A percentile compares a stretch with the other conserved stretches of the same genome.
Evolutionary conservation across 2,329 filamentous ascomycete species (phyloP).

Genomic region (Fonsecaea multimorphosa): DNA sequence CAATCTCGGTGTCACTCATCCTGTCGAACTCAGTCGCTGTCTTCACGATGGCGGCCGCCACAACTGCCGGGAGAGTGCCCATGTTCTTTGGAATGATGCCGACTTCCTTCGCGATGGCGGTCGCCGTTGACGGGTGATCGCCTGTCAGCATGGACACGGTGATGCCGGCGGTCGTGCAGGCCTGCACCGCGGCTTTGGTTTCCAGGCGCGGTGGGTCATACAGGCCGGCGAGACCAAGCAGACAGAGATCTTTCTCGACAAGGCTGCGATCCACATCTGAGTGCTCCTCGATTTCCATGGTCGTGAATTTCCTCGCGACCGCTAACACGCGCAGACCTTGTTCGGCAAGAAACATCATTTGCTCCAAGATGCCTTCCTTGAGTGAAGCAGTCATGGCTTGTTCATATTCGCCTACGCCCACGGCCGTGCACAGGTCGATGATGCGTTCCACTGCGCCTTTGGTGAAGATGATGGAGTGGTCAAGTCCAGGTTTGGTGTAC

Average conservation of each 20-base stretch:
- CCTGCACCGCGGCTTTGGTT: slow-evolving; percentile 61
- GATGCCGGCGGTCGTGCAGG: slow-evolving; percentile 62
- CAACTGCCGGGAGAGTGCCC: slow-evolving; percentile 52
- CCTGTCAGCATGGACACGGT: slow-evolving; percentile 65
- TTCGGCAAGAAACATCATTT: slow-evolving; percentile 63
- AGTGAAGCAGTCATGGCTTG: slow-evolving; percentile 49
- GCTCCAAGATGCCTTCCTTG: slow-evolving; percentile 57
- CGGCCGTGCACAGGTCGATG: slow-evolving; percentile 59
- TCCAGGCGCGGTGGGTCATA: slow-evolving; percentile 68
- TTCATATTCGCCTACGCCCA: slow-evolving; percentile 31
- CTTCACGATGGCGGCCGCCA: slow-evolving; percentile 59
- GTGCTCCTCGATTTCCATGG: slow-evolving; percentile 39
- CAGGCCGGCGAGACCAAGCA: slow-evolving; percentile 65
- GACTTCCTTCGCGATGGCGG: slow-evolving; percentile 63
- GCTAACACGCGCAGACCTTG: slow-evolving; percentile 67
- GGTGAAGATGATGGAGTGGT: slow-evolving; percentile 57
- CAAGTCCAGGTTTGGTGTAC: slow-evolving; percentile 49
- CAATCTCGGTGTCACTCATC: slow-evolving; percentile 60
- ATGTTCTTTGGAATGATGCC: slow-evolving; percentile 60
- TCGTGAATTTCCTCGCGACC: slow-evolving; percentile 54
- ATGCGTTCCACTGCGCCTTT: slow-evolving; percentile 69
- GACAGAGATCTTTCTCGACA: slow-evolving; percentile 61
- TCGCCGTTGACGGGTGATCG: slow-evolving; percentile 63
- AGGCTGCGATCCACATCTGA: slow-evolving; percentile 52
- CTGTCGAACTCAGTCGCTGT: slow-evolving; percentile 63